Percentiles rank a stretch among this genome's conserved stretches.
Conservation (phyloP, 2,329 filamentous ascomycete species). For the Didymella segeticola region DNA sequence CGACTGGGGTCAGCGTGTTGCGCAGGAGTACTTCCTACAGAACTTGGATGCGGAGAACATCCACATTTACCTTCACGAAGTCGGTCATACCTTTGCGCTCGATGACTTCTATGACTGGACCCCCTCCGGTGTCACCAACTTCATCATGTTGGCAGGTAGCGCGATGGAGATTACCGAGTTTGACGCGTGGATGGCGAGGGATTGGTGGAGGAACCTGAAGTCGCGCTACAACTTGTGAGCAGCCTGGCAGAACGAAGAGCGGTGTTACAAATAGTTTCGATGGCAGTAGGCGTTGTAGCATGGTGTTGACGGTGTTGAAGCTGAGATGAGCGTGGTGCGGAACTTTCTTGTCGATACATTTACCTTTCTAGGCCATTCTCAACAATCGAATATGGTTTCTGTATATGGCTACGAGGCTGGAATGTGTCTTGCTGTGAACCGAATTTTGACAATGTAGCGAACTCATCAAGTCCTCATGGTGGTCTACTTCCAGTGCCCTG, state of each 20-base stretch:
- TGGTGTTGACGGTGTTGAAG: neutral
- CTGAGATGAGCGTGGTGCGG: neutral
- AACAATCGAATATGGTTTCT: neutral
- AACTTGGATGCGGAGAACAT: constrained; percentile 47
- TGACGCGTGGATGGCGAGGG: constrained; percentile 58
- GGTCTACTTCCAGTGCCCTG: too few species aligned
- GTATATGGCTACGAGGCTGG: too few species aligned
- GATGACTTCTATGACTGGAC: constrained; percentile 57
- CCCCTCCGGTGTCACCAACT: constrained; percentile 51
- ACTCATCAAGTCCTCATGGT: too few species aligned
- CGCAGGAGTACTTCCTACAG: constrained; percentile 54
- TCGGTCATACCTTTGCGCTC: constrained; percentile 54
- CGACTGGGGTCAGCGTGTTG: constrained; percentile 58
- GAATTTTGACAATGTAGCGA: too few species aligned
- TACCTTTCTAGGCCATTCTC: neutral
- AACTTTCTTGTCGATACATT: constrained; percentile 3
- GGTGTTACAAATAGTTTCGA: too few species aligned
- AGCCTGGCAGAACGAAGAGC: neutral
- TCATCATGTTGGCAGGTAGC: constrained; percentile 57
- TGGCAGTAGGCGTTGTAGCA: neutral
- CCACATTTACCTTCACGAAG: constrained; percentile 57
- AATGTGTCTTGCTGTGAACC: too few species aligned
- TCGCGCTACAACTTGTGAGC: constrained; percentile 24
- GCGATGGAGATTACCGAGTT: constrained; percentile 55
- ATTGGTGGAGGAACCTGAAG: constrained; percentile 55